These are phyloP conservation scores for Lepiota subincarnata DNA, from an alignment of 768 basidiomycete genomes.

Conservation along the genomic window DNA sequence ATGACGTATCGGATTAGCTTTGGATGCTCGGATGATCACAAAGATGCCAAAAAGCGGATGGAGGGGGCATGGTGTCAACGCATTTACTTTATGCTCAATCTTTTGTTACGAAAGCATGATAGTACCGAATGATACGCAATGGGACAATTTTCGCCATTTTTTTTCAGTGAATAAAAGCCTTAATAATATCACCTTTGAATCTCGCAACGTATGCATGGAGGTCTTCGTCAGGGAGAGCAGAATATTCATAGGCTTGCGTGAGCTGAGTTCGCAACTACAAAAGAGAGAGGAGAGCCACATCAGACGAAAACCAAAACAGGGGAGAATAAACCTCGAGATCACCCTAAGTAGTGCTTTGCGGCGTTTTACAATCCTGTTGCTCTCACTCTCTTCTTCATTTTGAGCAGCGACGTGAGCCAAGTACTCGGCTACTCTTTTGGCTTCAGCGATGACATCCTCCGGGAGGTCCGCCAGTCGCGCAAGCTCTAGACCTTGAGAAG, in stretches of 20 bases:
- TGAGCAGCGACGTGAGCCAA: constrained; percentile 56
- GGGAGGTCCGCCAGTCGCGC: constrained; percentile 88
- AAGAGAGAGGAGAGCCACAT: background rate
- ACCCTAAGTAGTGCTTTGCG: constrained; percentile 71
- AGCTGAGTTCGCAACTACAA: constrained; percentile 69
- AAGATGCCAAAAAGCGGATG: background rate
- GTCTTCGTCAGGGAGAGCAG: constrained; percentile 69
- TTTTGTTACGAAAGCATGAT: background rate
- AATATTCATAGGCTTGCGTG: constrained; percentile 66
- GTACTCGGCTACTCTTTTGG: constrained; percentile 52
- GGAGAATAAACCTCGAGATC: constrained; percentile 15
- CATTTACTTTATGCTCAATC: background rate
- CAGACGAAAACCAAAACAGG: background rate
- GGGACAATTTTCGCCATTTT: background rate
- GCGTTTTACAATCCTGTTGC: constrained; percentile 51
- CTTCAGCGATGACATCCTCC: constrained; percentile 58
- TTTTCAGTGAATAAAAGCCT: constrained; percentile 34
- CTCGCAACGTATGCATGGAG: constrained; percentile 59
- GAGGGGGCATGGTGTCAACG: no score
- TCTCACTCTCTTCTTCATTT: constrained; percentile 58
- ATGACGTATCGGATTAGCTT: background rate
- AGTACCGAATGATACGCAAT: background rate
- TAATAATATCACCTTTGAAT: constrained; percentile 69
- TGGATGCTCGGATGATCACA: background rate
- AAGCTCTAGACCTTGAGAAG: constrained; percentile 71